Conservation (phyloP, 371 early-diverging fungal genomes). For the Blyttiomyces sp. region DNA sequence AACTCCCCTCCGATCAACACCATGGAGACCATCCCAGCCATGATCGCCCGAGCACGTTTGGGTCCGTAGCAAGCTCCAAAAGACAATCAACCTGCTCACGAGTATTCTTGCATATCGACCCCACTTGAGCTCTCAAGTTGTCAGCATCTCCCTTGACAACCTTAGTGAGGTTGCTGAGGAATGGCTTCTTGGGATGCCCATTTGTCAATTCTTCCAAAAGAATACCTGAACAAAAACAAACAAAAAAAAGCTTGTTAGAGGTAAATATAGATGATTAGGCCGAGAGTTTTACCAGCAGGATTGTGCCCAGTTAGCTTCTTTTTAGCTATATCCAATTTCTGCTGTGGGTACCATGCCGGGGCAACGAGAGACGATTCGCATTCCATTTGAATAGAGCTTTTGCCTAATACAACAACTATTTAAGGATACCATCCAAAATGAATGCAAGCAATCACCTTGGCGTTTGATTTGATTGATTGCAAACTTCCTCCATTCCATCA, state of each 20-base stretch:
- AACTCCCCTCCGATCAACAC: not conserved
- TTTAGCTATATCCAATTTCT: conserved; percentile 66
- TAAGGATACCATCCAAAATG: not conserved
- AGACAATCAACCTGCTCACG: conserved; percentile 67
- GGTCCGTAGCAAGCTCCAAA: conserved; percentile 71
- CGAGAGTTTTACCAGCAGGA: conserved; percentile 38
- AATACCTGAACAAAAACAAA: conserved; percentile 8
- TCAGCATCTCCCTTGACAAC: conserved; percentile 48
- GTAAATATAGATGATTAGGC: not conserved
- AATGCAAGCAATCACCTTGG: conserved; percentile 64
- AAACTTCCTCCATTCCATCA: conserved; percentile 59
- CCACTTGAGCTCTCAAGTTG: conserved; percentile 38
- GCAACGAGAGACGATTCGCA: conserved; percentile 39
- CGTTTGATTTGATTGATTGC: conserved; percentile 57
- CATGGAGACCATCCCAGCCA: conserved; percentile 72
- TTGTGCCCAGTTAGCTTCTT: conserved; percentile 68
- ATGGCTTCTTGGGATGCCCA: conserved; percentile 56
- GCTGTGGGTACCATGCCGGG: conserved; percentile 70
- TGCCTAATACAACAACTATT: not conserved
- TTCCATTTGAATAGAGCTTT: conserved; percentile 24
- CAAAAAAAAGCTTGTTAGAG: not conserved
- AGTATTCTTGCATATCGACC: conserved; percentile 43
- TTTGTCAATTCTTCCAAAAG: conserved; percentile 45
- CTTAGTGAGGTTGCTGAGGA: conserved; percentile 35
- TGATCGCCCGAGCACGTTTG: conserved; percentile 59